These are phyloP conservation scores for Teratosphaeria destructans DNA, from an alignment of 2,329 filamentous ascomycete species.

Conservation along the genomic window DNA sequence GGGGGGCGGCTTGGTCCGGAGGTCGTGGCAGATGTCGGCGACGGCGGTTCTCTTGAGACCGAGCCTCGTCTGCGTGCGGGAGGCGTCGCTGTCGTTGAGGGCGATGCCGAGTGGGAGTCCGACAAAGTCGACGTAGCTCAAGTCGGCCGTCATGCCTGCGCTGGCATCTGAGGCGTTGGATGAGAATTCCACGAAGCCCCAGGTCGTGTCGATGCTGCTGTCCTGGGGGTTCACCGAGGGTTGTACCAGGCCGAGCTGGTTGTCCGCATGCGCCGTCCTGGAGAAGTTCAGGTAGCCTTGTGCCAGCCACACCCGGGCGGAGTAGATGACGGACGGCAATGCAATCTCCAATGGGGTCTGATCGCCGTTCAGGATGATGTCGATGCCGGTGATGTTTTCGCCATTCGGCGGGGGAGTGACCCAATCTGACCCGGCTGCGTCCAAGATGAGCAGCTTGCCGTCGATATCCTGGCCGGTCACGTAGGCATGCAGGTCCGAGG, in stretches of 20 bases:
- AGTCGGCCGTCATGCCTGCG: conserved; percentile 33
- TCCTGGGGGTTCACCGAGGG: conserved; percentile 34
- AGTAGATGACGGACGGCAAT: conserved; percentile 32
- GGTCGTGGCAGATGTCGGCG: conserved; percentile 41
- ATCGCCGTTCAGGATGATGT: conserved; percentile 32
- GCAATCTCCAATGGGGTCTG: conserved; percentile 28
- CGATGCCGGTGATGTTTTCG: conserved; percentile 28
- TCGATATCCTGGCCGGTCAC: conserved; percentile 35
- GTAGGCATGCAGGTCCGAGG: conserved; percentile 33
- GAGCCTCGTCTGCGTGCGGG: conserved; percentile 36
- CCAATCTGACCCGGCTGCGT: conserved; percentile 29
- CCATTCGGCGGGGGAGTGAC: conserved; percentile 23
- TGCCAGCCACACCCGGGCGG: conserved; percentile 39
- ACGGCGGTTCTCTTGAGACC: conserved; percentile 51
- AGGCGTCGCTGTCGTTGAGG: conserved; percentile 36
- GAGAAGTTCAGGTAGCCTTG: conserved; percentile 36
- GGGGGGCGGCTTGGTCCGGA: conserved; percentile 42
- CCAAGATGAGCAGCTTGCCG: conserved; percentile 35
- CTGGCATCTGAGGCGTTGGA: conserved; percentile 28
- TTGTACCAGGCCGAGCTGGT: conserved; percentile 33
- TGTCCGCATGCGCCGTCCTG: conserved; percentile 22
- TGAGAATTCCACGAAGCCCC: conserved; percentile 37
- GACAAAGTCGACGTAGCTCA: conserved; percentile 22
- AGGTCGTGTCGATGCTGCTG: conserved; percentile 31
- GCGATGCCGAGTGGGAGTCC: conserved; percentile 36